Evolutionary conservation across 2,329 filamentous ascomycete genomes (phyloP).

Genomic region (Periconia macrospinosa): DNA sequence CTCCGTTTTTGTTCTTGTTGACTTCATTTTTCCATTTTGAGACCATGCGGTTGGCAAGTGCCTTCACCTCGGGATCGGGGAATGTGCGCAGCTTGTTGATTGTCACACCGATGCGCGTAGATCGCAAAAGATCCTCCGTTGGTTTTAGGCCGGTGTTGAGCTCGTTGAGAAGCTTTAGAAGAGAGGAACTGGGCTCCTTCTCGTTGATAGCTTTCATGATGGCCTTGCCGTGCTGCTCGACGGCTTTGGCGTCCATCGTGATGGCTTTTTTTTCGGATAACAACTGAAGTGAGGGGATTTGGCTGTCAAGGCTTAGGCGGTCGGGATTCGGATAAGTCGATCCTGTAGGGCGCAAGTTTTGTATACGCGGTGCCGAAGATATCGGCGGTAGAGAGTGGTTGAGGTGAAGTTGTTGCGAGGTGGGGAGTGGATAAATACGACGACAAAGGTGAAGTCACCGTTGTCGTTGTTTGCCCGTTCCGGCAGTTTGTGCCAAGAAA

Average conservation of each 20-base stretch:
- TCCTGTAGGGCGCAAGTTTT: conserved; percentile 8
- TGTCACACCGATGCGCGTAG: conserved; percentile 87
- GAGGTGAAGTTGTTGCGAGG: conserved; percentile 11
- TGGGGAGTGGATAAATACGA: neutral
- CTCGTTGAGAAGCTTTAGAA: conserved; percentile 74
- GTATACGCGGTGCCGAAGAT: conserved; percentile 10
- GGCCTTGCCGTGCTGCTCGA: conserved; percentile 74
- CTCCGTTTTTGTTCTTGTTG: conserved; percentile 52
- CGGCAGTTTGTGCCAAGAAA: conserved; percentile 8
- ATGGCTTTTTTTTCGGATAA: conserved; percentile 6
- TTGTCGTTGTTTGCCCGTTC: conserved; percentile 2
- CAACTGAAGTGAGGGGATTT: too few relatives aligned
- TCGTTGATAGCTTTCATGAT: conserved; percentile 76
- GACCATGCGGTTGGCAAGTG: conserved; percentile 79
- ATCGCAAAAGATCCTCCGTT: conserved; percentile 86
- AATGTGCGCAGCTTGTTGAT: conserved; percentile 85
- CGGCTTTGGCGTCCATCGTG: conserved; percentile 78
- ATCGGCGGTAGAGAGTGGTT: conserved; percentile 2
- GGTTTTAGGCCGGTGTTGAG: conserved; percentile 80
- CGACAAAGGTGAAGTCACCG: neutral
- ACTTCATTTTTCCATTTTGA: conserved; percentile 84
- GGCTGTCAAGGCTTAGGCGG: neutral
- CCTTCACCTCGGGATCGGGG: conserved; percentile 72
- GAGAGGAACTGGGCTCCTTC: conserved; percentile 72
- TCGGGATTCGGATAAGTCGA: conserved; percentile 2